These are phyloP conservation scores for Epichloe hybrida DNA, from an alignment of 2,329 filamentous ascomycete species.

Conservation along the genomic window DNA sequence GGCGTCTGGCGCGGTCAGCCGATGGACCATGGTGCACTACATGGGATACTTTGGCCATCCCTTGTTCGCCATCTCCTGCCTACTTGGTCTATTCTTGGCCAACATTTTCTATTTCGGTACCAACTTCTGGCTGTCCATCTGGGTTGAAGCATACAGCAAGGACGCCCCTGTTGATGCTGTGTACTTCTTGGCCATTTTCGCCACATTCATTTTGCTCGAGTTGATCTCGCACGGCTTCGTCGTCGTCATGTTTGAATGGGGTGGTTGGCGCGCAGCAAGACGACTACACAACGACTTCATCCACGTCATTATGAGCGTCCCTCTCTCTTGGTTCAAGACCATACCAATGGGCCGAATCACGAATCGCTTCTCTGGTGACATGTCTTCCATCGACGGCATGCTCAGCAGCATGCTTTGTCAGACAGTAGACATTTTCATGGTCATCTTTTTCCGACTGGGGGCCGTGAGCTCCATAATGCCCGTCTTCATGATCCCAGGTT, in stretches of 20 bases:
- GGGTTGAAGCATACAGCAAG: constrained; percentile 38
- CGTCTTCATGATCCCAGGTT: constrained; percentile 33
- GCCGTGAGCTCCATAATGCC: constrained; percentile 38
- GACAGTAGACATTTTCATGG: constrained; percentile 27
- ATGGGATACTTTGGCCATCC: constrained; percentile 37
- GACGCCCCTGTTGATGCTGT: constrained; percentile 28
- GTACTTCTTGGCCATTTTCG: constrained; percentile 42
- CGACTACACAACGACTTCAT: constrained; percentile 40
- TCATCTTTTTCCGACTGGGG: constrained; percentile 31
- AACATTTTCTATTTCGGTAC: constrained; percentile 29
- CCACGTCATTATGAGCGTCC: constrained; percentile 36
- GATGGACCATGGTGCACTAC: constrained; percentile 35
- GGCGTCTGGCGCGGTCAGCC: constrained; percentile 29
- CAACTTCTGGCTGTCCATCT: constrained; percentile 36
- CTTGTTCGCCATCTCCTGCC: constrained; percentile 25
- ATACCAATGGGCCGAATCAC: constrained; percentile 38
- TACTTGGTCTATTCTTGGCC: constrained; percentile 26
- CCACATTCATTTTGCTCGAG: constrained; percentile 29
- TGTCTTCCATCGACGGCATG: constrained; percentile 38
- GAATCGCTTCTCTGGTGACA: constrained; percentile 44
- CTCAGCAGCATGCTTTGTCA: constrained; percentile 31
- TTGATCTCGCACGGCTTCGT: constrained; percentile 27
- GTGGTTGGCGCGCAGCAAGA: constrained; percentile 42
- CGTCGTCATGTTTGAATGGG: constrained; percentile 37
- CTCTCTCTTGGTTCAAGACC: constrained; percentile 43